Evolutionary conservation across 2,329 filamentous ascomycete genomes (phyloP), one percentile per base, ranked within the genome.

Genomic region (Stemphylium vesicarium): DNA sequence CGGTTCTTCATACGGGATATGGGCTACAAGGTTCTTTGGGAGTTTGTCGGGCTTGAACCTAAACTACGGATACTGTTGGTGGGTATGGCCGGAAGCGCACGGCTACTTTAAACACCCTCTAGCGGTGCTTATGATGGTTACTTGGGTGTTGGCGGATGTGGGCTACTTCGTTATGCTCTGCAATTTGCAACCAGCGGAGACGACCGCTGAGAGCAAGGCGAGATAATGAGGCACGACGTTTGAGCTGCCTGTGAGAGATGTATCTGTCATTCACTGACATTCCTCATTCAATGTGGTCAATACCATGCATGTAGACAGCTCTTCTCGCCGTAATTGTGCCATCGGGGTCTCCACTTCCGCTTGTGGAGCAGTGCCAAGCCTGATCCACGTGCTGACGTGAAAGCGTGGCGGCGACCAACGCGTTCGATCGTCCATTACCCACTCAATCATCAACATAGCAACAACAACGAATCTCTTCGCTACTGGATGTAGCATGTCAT

Each of bases 21-120:
- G 91, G 72, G 82, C 94, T 12, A 91, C 91, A 0, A 90, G 91
- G 0, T 86, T 97, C 42, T 65, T 96, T 8, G 88, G 91, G 33
- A 92, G 96, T 81, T 80, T 80, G 5, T 80, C 96, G 75, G 93
- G 96, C 75, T 32, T 60, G 24, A 56, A 57, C 16, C 18, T 50
- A 4, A 59, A 58, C 85, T 88, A 4, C 82, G 84, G 73, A 65
- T 71, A 70, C 24, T 81, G 82, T 42, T 83, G 81, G 79, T 82
- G 62, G 77, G 79, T 77, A 20, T 56, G 50, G 81, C 80, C 79
- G 3, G 81, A 82, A 51, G 78, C 80, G 1, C 79, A 83, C 61
- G 76, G 74, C 10, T 84, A 81, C 62, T 77, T 80, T 26, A 68
- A 75, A 43, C 77, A 76, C 29, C 79, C 78, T 0, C 65, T 81